Evolutionary conservation across 441 rosid genomes (phyloP), one percentile per base, ranked within the genome.

Genomic region (Daphne laureola): DNA sequence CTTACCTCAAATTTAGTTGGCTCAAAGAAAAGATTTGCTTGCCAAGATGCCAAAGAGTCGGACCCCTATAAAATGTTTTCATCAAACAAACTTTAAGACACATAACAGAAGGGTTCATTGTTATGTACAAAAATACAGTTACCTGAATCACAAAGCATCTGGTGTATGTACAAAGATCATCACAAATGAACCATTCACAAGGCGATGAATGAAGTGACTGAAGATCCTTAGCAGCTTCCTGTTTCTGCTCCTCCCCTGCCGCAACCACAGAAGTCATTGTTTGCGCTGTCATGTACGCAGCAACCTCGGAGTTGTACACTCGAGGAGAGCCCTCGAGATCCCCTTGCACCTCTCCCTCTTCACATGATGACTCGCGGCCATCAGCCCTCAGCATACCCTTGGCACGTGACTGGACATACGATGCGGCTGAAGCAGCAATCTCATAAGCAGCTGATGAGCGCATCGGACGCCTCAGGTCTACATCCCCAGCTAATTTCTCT

Each of bases 371-470:
- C 64, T 67, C 61, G 21, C 7, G 9, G 56, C 48, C 47, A 0
- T 51, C 38, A 7, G 53, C 36, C n/a, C 58, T 63, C 54, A 60
- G 53, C 7, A 69, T 58, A 51, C 55, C 78, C 73, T 78, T 77
- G 43, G 77, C 74, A 23, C 8, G 74, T 57, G 78, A 76, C 54
- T 81, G 96, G 56, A 83, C 80, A 53, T 74, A 87, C 21, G 82
- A 73, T 17, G 98, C 96, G 38, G 96, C 96, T 4, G 98, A 87
- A 69, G 92, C 98, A 55, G 98, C 98, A 47, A 91, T 87, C 42
- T 76, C 90, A 60, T 81, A 82, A 48, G 88, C 94, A 46, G 78
- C 76, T 31, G 77, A 62, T n/a, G 88, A 72, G 18, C 65, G 71
- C 35, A 65, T 57, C 7, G 72, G 67, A 43, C 53, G 68, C 58